Percentiles rank a stretch among this genome's conserved stretches.
phyloP scores from a whole-genome alignment of 441 rosid species.

The Cnidoscolus chayamansa region DNA sequence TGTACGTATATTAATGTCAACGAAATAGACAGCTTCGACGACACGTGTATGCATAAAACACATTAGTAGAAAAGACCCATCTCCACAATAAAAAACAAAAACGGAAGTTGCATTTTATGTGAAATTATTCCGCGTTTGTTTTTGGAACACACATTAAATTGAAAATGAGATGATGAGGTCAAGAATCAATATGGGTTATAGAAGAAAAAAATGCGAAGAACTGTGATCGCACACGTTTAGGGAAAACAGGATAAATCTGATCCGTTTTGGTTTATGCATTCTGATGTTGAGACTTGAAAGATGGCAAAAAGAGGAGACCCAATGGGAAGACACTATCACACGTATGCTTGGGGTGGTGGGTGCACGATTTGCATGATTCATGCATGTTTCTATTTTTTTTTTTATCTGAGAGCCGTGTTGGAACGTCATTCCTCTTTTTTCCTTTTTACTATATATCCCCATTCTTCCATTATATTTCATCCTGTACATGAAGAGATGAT shows the following conservation, averaged over 20 bases:
- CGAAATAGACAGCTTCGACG: not conserved
- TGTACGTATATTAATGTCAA: not conserved
- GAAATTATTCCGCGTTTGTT: not conserved
- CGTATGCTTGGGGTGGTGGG: not conserved
- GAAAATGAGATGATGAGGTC: not conserved
- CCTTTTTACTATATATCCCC: not conserved
- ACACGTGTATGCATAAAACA: not conserved
- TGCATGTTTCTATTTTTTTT: not conserved
- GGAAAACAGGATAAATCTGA: not conserved
- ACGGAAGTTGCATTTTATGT: not conserved
- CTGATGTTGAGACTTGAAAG: slow-evolving; percentile 11
- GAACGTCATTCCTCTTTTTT: not conserved
- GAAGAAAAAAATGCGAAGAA: not conserved
- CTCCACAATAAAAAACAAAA: not conserved
- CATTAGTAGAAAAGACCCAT: not conserved
- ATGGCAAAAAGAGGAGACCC: too few species aligned
- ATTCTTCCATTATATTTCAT: too few species aligned
- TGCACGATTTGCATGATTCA: not conserved
- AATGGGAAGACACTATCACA: not conserved
- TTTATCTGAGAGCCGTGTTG: slow-evolving; percentile 19
- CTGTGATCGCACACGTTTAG: not conserved
- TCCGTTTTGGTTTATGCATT: not conserved
- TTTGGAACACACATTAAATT: not conserved
- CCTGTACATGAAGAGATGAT: not conserved
- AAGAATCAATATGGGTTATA: not conserved